Evolutionary conservation across 78 protist species (phyloP).

Genomic region (Isochrysis galbana): DNA sequence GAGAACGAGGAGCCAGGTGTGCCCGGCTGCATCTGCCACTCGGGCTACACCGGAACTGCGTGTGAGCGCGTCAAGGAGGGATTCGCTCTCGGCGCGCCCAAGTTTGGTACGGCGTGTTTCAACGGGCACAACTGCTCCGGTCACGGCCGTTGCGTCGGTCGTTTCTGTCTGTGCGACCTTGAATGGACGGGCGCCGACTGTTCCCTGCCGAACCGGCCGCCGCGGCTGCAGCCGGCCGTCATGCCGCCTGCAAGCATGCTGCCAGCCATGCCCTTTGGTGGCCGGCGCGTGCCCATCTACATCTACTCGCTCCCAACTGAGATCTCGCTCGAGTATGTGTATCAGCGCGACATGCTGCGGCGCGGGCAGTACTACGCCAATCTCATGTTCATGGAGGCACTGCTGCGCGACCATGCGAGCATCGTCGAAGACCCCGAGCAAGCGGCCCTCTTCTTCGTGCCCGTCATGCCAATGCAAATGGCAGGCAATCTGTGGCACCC

Average conservation of each 20-base stretch:
- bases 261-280: neutral
- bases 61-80: neutral
- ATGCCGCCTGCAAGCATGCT: neutral
- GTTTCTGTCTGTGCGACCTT: constrained; percentile 1
- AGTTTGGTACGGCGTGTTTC: neutral
- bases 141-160: neutral
- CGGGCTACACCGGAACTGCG: neutral
- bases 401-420: neutral
- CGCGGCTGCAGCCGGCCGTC: neutral
- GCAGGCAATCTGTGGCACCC: constrained; percentile 33
- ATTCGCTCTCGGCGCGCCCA: neutral
- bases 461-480: constrained; percentile 25
- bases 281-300: neutral
- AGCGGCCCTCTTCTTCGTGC: constrained; percentile 25
- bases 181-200: neutral
- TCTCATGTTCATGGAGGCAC: neutral
- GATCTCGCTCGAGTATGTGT: neutral
- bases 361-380: constrained; percentile 26
- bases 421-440: neutral
- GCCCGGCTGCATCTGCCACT: constrained; percentile 8
- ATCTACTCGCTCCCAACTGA: constrained; percentile 16
- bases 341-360: constrained; percentile 15
- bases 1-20: neutral
- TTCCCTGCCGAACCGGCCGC: neutral
- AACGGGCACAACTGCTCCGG: neutral